Base-by-base conservation (phyloP, 768 basidiomycete genomes). In the Cystobasidium onofrii region DNA sequence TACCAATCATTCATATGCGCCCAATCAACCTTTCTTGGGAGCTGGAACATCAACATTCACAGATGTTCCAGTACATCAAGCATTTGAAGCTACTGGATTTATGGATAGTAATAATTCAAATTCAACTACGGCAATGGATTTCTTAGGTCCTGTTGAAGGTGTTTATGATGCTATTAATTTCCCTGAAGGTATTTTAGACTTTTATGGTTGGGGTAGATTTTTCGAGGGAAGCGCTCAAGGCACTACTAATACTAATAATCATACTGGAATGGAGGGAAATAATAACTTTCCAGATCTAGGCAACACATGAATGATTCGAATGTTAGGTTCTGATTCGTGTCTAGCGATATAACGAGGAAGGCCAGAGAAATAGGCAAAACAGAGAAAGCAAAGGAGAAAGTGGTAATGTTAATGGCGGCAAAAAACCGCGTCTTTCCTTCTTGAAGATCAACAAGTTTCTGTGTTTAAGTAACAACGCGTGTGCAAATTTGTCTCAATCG, bases 151-250 rank as follows among this genome's bases (percentile, higher is more conserved):
- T 20, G 69, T 71, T 2, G 69, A 55, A 55, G 69, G 69, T 9
- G 39, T 71, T 36, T 71, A 71, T 36, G 69, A 71, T 25, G 69
- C 69, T 61, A 71, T 71, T 34, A 71, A 71, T 34, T 71, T 71
- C 31, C 69, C 69, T 20, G 69, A 71, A 31, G 69, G 69, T 20
- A 52, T 71, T 20, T 25, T 71, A 13, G 69, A 71, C 69, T 71
- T 71, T 71, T 25, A 36, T 23, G 69, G 36, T n/a, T 71, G 69
- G 69, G 50, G 46, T 7, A 7, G 46, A 20, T 50, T 50, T 20
- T 50, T 50, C 20, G 46, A 50, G 20, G 46, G 46, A n/a, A 50
- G 46, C 20, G n/a, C 46, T 17, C 15, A n/a, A 20, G 46, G n/a
- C 20, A 50, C 46, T 50, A 17, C 46, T 50, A 17, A 7, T 50